Evolutionary conservation across 805 yeast genomes (phyloP).

Genomic region (Sporopachydermia lactativora): DNA sequence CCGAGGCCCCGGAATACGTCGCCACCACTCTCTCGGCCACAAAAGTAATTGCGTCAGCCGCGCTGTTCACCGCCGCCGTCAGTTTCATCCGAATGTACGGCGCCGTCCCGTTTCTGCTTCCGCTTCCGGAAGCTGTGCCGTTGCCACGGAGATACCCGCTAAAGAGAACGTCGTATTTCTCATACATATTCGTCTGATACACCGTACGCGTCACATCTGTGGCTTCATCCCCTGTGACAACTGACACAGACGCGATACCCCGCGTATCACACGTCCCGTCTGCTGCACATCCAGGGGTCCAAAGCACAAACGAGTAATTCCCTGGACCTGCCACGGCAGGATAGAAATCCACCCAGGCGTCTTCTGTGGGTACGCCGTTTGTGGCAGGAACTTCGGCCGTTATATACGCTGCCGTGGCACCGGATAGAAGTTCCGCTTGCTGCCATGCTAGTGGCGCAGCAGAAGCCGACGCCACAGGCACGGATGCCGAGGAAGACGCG

Average conservation of each 20-base stretch:
- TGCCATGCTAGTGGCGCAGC: conserved; percentile 19
- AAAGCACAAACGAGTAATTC: conserved; percentile 52
- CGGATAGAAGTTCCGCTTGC: conserved; percentile 15
- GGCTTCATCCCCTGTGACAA: conserved; percentile 33
- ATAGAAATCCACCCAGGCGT: conserved; percentile 34
- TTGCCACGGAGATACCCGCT: conserved; percentile 43
- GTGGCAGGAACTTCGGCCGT: conserved; percentile 13
- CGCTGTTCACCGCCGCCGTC: conserved; percentile 11
- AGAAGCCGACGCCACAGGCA: conserved; percentile 18
- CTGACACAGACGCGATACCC: conserved; percentile 67
- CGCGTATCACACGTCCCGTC: conserved; percentile 58
- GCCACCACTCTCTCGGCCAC: conserved; percentile 56
- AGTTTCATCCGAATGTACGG: conserved; percentile 33
- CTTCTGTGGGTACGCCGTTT: conserved; percentile 16
- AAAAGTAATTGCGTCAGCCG: conserved; percentile 28
- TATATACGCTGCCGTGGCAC: conserved; percentile 11
- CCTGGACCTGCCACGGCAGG: conserved; percentile 68
- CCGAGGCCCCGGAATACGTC: conserved; percentile 39
- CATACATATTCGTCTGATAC: conserved; percentile 67
- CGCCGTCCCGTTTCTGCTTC: conserved; percentile 15
- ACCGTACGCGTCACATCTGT: conserved; percentile 30
- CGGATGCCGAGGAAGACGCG: conserved; percentile 18
- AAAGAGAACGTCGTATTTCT: conserved; percentile 69
- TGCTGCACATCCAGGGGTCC: conserved; percentile 74
- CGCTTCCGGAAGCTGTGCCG: conserved; percentile 2